Conservation (phyloP, 352 stramenopile genomes). For the Blastocystis sp. region DNA sequence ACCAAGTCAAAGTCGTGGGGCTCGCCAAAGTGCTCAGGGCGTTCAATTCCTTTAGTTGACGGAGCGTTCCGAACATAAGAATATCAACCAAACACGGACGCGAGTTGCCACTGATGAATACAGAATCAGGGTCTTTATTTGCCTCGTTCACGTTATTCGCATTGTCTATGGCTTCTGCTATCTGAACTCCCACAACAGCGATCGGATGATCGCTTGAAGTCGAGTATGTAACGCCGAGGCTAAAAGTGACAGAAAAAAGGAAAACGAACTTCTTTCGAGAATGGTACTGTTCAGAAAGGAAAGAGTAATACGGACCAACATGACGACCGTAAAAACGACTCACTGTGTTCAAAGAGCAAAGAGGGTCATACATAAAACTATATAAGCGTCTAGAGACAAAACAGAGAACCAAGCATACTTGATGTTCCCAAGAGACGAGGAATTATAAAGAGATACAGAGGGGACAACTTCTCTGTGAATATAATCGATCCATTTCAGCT, state of each 20-base stretch:
- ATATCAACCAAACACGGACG: slow-evolving; percentile 43
- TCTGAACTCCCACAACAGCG: slow-evolving; percentile 41
- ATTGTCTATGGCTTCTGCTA: slow-evolving; percentile 55
- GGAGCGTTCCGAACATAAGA: slow-evolving; percentile 51
- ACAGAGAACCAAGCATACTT: neutral
- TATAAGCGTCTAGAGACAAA: slow-evolving; percentile 18
- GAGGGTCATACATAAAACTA: slow-evolving; percentile 48
- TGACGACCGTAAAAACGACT: slow-evolving; percentile 1
- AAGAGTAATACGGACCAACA: slow-evolving; percentile 16
- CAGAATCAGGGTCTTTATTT: slow-evolving; percentile 58
- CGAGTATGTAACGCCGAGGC: slow-evolving; percentile 49
- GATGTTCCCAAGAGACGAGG: slow-evolving; percentile 3
- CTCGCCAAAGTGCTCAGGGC: slow-evolving; percentile 39
- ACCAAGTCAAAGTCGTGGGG: slow-evolving; percentile 33
- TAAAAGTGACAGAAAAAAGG: neutral
- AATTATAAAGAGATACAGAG: slow-evolving; percentile 13
- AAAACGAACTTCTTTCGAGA: slow-evolving; percentile 13
- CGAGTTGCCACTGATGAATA: slow-evolving; percentile 56
- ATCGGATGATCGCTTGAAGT: slow-evolving; percentile 48
- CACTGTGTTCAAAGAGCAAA: neutral
- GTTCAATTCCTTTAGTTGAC: slow-evolving; percentile 50
- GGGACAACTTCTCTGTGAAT: slow-evolving; percentile 54
- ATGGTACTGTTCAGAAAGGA: slow-evolving; percentile 14
- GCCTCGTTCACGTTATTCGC: slow-evolving; percentile 24
- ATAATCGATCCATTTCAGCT: slow-evolving; percentile 58